Evolutionary conservation across 2,329 filamentous ascomycete genomes (phyloP), one percentile per base, ranked within the genome.

Genomic region (Orbilia blumenaviensis): DNA sequence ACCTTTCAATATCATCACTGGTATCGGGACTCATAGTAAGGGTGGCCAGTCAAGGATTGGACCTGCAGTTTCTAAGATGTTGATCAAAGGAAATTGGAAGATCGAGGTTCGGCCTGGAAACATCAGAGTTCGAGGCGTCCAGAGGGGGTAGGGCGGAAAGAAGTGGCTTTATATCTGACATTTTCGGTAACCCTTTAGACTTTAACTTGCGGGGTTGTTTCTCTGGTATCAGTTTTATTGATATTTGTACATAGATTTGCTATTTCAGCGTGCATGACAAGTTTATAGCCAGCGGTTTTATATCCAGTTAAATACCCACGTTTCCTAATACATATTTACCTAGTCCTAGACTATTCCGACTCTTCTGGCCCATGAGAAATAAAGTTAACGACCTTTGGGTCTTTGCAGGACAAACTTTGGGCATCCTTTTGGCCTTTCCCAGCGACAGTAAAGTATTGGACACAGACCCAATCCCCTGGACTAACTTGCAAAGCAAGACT

Each of bases 1-100:
- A 21, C 78, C 79, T 0, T 79, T 80, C 27, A 61, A 77, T 41
- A 79, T 80, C 8, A 77, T 80, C n/a, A 80, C 79, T 2, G 79
- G 79, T 3, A 36, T 76, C 6, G 79, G 79, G 25, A 66, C 69
- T 21, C 79, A 80, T 54, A 78, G 76, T 32, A 78, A 75, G 27
- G 72, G 60, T 8, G 78, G 79, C 8, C 66, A 79, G 25, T 62
- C 79, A n/a, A 78, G 75, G 58, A 54, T 80, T 12, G 61, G 77
- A 16, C 79, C 79, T 7, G 79, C 79, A 9, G 79, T 80, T 0
- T 78, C 66, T 4, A 79, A 76, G 63, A 78, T 79, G 79, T 29
- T 80, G 63, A 48, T 79, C 36, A 79, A 56, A 27, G 79, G 78
- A 23, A 77, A 78, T 34, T 80, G 79, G 79, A 78, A 79, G 34